Evolutionary conservation across 495 filamentous ascomycete genomes (phyloP).

Genomic region (Talaromyces nanjingensis): DNA sequence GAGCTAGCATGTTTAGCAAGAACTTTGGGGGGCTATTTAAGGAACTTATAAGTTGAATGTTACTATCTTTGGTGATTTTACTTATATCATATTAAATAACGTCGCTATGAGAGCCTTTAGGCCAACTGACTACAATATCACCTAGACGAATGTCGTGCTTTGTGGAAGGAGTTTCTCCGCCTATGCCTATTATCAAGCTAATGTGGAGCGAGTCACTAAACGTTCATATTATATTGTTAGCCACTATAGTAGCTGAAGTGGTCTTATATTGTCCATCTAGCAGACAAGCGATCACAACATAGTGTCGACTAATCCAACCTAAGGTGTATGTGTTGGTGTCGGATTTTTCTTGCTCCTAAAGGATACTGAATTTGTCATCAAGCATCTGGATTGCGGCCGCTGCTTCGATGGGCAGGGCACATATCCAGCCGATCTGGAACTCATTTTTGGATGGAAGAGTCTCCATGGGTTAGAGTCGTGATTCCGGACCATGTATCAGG

Average conservation of each 20-base stretch:
- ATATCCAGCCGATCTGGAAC: conserved; percentile 24
- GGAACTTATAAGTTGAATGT: conserved; percentile 24
- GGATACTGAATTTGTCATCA: conserved; percentile 19
- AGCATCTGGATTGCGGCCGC: conserved; percentile 24
- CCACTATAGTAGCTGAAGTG: conserved; percentile 19
- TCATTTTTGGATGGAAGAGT: conserved; percentile 5
- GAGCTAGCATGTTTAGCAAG: conserved; percentile 20
- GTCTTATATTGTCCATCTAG: conserved; percentile 18
- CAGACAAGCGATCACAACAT: conserved; percentile 26
- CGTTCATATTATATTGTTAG: conserved; percentile 16
- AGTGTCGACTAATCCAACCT: conserved; percentile 21
- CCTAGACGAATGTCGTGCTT: conserved; percentile 26
- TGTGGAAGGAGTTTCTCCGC: conserved; percentile 23
- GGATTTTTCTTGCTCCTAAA: background rate
- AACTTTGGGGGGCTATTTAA: conserved; percentile 26
- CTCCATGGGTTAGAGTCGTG: background rate
- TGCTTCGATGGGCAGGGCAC: conserved; percentile 15
- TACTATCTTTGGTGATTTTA: conserved; percentile 20
- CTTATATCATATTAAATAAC: conserved; percentile 33
- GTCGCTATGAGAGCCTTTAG: conserved; percentile 14
- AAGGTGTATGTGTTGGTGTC: conserved; percentile 27
- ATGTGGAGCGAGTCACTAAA: conserved; percentile 20
- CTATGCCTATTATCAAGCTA: conserved; percentile 28
- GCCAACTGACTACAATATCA: conserved; percentile 30
- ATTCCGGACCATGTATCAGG: no score